These are phyloP conservation scores for Prunus armeniaca DNA, from an alignment of 306 rosid species.

Conservation along the genomic window DNA sequence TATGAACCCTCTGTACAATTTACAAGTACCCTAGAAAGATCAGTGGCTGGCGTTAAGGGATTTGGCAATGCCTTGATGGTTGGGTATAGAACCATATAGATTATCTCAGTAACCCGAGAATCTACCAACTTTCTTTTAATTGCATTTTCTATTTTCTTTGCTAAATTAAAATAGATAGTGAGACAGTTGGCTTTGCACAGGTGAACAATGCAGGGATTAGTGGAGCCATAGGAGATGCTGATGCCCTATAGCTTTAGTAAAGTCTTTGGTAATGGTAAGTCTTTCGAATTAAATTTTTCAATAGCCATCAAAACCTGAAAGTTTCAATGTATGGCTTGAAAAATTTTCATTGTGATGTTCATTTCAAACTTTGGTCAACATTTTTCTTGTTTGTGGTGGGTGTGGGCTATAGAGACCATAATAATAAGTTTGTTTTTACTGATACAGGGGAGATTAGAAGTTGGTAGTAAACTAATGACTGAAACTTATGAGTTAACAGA, in stretches of 20 bases:
- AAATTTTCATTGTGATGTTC: no score
- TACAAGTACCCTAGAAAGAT: no score
- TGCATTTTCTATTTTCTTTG: neutral
- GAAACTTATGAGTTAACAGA: slow-evolving; percentile 37
- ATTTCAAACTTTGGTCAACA: neutral
- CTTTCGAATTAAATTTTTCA: neutral
- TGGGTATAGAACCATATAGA: no score
- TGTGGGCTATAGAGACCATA: neutral
- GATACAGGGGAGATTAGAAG: neutral
- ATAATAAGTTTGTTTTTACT: neutral
- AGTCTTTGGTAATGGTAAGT: neutral
- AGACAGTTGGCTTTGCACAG: slow-evolving; percentile 17
- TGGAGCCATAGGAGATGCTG: slow-evolving; percentile 27
- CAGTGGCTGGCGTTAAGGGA: no score
- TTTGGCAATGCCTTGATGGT: no score
- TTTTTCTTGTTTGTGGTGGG: neutral
- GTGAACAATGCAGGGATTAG: slow-evolving; percentile 49
- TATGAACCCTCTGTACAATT: no score
- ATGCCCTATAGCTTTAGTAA: slow-evolving; percentile 17
- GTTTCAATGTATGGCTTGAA: no score
- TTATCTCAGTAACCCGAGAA: no score
- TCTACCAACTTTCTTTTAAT: no score
- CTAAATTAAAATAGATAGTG: neutral
- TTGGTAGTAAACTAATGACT: slow-evolving; percentile 22
- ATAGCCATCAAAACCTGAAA: no score